These are phyloP conservation scores for Aureobasidium sp. DNA, from an alignment of 2,329 filamentous ascomycete species.

Conservation along the genomic window DNA sequence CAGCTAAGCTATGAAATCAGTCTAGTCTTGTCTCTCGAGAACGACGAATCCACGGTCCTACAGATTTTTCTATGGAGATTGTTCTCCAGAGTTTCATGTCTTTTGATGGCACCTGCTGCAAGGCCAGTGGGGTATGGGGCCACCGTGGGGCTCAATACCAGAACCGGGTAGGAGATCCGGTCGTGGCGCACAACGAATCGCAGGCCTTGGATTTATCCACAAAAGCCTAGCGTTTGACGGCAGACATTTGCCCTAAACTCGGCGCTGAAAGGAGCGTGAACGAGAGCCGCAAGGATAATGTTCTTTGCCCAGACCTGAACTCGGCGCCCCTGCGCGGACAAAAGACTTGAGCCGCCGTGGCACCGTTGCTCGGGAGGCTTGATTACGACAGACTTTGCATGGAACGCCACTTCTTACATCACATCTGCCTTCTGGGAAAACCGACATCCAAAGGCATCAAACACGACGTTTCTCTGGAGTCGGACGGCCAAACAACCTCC, in stretches of 20 bases:
- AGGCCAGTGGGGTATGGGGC: not conserved
- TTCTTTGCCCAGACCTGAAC: not conserved
- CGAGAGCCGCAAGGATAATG: not conserved
- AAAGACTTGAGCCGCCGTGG: not conserved
- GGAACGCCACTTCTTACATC: not conserved
- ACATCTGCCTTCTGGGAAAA: not conserved
- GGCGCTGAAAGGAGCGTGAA: not conserved
- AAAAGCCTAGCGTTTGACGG: not conserved
- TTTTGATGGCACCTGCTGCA: not conserved
- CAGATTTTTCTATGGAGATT: not conserved
- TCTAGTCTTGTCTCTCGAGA: not conserved
- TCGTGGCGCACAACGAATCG: not conserved
- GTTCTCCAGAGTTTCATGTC: not conserved
- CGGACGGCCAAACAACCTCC: not conserved
- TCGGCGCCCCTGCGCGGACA: not conserved
- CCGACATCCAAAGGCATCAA: not conserved
- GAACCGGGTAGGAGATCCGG: not conserved
- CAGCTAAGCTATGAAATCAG: not conserved
- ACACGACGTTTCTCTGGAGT: not conserved
- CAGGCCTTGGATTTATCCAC: not conserved
- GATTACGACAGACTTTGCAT: not conserved
- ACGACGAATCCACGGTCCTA: not conserved
- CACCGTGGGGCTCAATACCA: not conserved
- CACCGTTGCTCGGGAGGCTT: slow-evolving; percentile 5
- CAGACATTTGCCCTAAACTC: not conserved